These are phyloP conservation scores for maize (Zea mays) DNA, from an alignment of 176 grass and related monocot genomes.

Conservation along the genomic window Zm-B73-REFERENCE-NAM-5.0 NC_050096.1:11058001-11058500, in stretches of 20 bases:
- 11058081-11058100: conserved; percentile 46
- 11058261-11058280: background rate
- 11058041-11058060: background rate
- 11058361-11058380: background rate
- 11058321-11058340: conserved; percentile 66
- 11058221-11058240: conserved; percentile 74
- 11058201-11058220: conserved; percentile 83
- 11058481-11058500: conserved; percentile 83
- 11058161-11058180: conserved; percentile 79
- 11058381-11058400: too few species aligned
- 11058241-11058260: conserved; percentile 8
- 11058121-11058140: conserved; percentile 84
- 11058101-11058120: conserved; percentile 82
- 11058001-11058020: background rate
- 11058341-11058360: background rate
- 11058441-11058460: conserved; percentile 32
- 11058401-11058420: background rate
- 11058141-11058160: conserved; percentile 99
- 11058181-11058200: conserved; percentile 70
- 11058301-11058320: conserved; percentile 66
- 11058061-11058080: background rate
- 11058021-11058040: background rate
- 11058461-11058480: conserved; percentile 72
- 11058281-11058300: conserved; percentile 41
- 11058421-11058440: conserved; percentile 26